Evolutionary conservation across 2,329 filamentous ascomycete genomes (phyloP).

Genomic region (Trichoderma hamatum): DNA sequence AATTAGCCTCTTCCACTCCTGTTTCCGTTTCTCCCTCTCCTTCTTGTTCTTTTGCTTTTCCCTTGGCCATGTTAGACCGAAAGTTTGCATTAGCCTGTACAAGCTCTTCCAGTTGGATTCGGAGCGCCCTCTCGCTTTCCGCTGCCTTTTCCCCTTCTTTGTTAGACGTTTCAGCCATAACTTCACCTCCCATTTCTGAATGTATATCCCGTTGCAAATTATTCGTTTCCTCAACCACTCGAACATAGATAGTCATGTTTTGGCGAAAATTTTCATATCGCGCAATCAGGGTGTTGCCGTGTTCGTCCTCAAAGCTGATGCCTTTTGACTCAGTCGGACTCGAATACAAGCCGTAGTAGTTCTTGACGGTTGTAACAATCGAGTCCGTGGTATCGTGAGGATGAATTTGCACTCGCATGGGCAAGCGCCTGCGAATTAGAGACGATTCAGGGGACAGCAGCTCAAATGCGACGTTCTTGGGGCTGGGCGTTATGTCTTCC

Average conservation of each 20-base stretch:
- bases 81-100: too few relatives aligned
- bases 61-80: too few relatives aligned
- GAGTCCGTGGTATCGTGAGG: conserved; percentile 96
- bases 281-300: conserved; percentile 89
- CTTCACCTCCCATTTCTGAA: too few relatives aligned
- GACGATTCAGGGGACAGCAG: conserved; percentile 69
- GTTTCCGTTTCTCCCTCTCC: too few relatives aligned
- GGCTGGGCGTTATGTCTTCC: too few relatives aligned
- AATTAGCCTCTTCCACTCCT: too few relatives aligned
- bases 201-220: too few relatives aligned
- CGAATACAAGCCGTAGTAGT: conserved; percentile 96
- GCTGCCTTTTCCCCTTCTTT: too few relatives aligned
- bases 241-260: conserved; percentile 91
- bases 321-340: conserved; percentile 70
- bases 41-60: too few relatives aligned
- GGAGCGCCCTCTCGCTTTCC: too few relatives aligned
- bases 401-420: conserved; percentile 89
- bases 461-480: conserved; percentile 80
- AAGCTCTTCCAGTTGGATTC: too few relatives aligned
- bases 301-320: conserved; percentile 91
- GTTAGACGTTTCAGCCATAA: too few relatives aligned
- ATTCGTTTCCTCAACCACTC: conserved; percentile 72
- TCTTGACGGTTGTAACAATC: conserved; percentile 97
- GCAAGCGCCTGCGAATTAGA: conserved; percentile 72
- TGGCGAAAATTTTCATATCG: conserved; percentile 94